Evolutionary conservation across 2,329 filamentous ascomycete genomes (phyloP), one percentile per base, ranked within the genome.

Genomic region (Alternaria alternata): DNA sequence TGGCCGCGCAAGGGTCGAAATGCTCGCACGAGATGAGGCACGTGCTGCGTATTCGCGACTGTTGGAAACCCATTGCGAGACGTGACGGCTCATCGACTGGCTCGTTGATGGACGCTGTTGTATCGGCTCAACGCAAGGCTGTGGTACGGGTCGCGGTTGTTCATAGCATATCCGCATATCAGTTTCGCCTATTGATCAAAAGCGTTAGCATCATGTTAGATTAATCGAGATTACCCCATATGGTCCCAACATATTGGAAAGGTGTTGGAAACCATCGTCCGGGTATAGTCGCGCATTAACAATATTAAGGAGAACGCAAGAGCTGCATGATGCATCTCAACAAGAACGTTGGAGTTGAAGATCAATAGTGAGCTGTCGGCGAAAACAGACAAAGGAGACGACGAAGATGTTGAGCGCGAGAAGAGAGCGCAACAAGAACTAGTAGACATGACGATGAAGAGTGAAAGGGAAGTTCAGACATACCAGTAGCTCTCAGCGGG

Each of bases 51-150:
- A 75, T 20, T 79, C 75, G 30, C 74, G 73, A 51, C 75, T 69
- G 39, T 46, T 74, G 30, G 70, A 57, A 9, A 76, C 72, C 77
- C 76, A 79, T 67, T 78, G 74, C 22, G 76, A 77, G 41, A 78
- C 66, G 51, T 78, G 75, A 7, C 65, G 69, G 63, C 69, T 68
- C 67, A 77, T 67, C 6, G 75, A 72, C 22, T 78, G 75, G 54
- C 75, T 75, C n/a, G 76, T 78, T 9, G 67, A 65, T 48, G 76
- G 75, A 6, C 75, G 75, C 16, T 70, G 57, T 48, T 67, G 61
- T 18, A 68, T 61, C 54, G 75, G 69, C 54, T 75, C 70, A 28
- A 74, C 72, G 49, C 68, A 69, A 49, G 75, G 75, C 44, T 66
- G 67, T 46, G 68, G 58, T 22, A 75, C 58, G 20, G 58, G 38